These are phyloP conservation scores for Arabidopsis hybrid DNA, from an alignment of 441 rosid genomes.

Conservation along the genomic window DNA sequence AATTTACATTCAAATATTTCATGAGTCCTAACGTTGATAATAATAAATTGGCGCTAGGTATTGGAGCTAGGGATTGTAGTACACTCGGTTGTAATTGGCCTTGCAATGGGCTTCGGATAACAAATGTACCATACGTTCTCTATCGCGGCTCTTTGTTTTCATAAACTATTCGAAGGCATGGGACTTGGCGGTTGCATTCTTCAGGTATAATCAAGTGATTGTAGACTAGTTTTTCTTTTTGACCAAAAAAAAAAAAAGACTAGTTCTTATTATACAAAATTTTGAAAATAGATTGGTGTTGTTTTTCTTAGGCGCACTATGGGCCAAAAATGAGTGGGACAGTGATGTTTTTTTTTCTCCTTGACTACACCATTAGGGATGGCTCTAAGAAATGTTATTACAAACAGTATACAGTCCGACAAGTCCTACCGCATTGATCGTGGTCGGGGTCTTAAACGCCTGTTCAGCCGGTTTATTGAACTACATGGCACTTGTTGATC, in stretches of 20 bases:
- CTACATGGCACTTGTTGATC: constrained; percentile 59
- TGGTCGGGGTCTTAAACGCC: constrained; percentile 52
- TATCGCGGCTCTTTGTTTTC: constrained; percentile 61
- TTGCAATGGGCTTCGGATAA: constrained; percentile 58
- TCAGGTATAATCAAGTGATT: constrained; percentile 19
- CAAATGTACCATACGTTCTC: constrained; percentile 54
- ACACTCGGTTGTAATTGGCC: constrained; percentile 60
- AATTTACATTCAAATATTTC: too few relatives aligned
- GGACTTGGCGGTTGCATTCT: constrained; percentile 60
- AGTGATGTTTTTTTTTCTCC: constrained; percentile 18
- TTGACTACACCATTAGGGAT: constrained; percentile 41
- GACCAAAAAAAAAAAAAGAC: too few relatives aligned
- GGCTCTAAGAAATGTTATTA: constrained; percentile 33
- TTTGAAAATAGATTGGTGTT: neutral
- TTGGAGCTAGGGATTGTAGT: constrained; percentile 62
- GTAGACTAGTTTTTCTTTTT: neutral
- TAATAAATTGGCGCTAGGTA: constrained; percentile 38
- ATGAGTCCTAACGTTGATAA: neutral
- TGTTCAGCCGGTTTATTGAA: constrained; percentile 58
- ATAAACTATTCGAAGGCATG: constrained; percentile 67
- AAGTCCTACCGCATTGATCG: constrained; percentile 39
- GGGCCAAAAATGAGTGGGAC: constrained; percentile 14
- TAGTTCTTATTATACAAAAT: neutral
- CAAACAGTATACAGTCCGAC: constrained; percentile 36
- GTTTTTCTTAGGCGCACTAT: constrained; percentile 30